phyloP scores from a whole-genome alignment of 345 rosid species.

The Diplotaxis tenuifolia region DNA sequence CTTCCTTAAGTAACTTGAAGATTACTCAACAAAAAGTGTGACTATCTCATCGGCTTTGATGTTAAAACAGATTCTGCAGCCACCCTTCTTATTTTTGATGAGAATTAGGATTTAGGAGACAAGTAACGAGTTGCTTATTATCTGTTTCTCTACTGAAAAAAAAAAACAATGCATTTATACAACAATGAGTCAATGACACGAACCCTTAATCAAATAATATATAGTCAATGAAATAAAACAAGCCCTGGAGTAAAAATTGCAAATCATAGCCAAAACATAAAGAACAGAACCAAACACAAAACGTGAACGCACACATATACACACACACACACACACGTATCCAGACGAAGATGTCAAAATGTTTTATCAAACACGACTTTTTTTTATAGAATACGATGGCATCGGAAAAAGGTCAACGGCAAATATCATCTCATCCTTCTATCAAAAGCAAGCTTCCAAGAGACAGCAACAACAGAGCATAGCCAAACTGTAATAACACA shows the following conservation, averaged over 20 bases:
- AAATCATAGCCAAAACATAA: neutral
- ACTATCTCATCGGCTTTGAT: neutral
- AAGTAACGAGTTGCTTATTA: neutral
- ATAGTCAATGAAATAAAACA: neutral
- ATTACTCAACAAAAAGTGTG: too few relatives aligned
- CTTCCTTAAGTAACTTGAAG: too few relatives aligned
- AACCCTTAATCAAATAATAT: too few relatives aligned
- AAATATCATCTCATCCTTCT: conserved; percentile 6
- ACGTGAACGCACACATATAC: conserved; percentile 22
- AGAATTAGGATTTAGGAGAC: neutral
- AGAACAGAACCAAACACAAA: neutral
- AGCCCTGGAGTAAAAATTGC: neutral
- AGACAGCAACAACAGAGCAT: conserved; percentile 70
- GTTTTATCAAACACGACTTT: conserved; percentile 16
- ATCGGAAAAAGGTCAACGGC: conserved; percentile 22
- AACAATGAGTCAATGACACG: too few relatives aligned
- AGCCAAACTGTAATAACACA: conserved; percentile 57
- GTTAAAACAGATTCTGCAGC: neutral
- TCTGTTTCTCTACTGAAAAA: neutral
- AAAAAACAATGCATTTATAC: neutral
- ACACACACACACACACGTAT: neutral
- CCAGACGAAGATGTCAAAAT: neutral
- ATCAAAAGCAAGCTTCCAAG: conserved; percentile 65
- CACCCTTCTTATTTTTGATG: neutral
- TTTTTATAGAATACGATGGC: neutral